Percentiles rank a stretch among this genome's conserved stretches.
Evolutionary conservation across 2,329 filamentous ascomycete species (phyloP).

Genomic region (Venturia oleaginea): DNA sequence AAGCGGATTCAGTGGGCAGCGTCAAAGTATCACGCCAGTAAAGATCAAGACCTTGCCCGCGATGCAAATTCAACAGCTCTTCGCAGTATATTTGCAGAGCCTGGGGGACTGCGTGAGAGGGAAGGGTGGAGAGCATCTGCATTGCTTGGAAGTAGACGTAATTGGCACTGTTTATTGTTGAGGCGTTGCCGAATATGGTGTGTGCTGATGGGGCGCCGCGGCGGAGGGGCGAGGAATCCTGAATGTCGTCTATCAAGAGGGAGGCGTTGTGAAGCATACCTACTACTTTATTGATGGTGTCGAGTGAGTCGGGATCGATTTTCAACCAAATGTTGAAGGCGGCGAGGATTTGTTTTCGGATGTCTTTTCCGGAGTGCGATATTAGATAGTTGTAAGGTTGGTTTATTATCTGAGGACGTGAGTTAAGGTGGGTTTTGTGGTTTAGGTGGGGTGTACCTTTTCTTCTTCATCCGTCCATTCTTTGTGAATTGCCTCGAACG

Average conservation of each 20-base stretch:
- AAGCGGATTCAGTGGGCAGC: constrained; percentile 39
- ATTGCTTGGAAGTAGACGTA: constrained; percentile 39
- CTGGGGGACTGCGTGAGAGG: background rate
- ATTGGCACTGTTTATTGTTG: constrained; percentile 45
- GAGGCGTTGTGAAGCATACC: constrained; percentile 81
- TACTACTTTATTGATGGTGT: constrained; percentile 67
- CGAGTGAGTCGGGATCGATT: constrained; percentile 59
- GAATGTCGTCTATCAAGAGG: constrained; percentile 51
- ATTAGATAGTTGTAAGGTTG: constrained; percentile 75
- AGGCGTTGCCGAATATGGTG: constrained; percentile 40
- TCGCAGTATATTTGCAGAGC: constrained; percentile 20
- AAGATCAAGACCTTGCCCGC: constrained; percentile 40
- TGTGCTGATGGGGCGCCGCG: constrained; percentile 41
- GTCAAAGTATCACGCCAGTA: constrained; percentile 39
- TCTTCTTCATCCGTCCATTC: background rate
- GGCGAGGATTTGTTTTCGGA: constrained; percentile 67
- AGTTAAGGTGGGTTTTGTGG: background rate
- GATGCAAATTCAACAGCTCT: constrained; percentile 38
- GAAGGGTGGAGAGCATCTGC: constrained; percentile 30
- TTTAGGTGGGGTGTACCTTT: background rate
- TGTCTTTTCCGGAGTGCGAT: constrained; percentile 72
- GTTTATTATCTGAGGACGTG: constrained; percentile 47
- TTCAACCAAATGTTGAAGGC: constrained; percentile 75
- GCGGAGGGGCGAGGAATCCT: constrained; percentile 40
- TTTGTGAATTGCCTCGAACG: background rate